Conservation (phyloP, 108 stramenopile genomes). For the Parietichytrium sp. region DNA sequence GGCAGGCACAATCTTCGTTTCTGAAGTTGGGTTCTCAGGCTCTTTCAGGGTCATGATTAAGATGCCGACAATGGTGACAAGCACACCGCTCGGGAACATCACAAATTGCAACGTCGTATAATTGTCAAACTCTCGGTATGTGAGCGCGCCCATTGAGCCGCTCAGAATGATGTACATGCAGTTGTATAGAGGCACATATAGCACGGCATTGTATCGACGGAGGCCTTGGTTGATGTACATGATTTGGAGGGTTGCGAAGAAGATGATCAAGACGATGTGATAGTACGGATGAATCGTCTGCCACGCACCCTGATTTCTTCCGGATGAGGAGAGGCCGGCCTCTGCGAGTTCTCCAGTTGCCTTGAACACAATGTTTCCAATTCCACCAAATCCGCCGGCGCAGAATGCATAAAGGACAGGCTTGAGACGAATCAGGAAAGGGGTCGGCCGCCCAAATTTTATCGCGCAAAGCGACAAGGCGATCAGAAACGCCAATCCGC, state of each 20-base stretch:
- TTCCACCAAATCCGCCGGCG: constrained; percentile 30
- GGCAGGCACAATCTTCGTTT: too few relatives aligned
- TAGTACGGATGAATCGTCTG: constrained; percentile 2
- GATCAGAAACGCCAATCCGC: too few relatives aligned
- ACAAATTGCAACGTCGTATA: not conserved
- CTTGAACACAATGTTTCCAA: constrained; percentile 24
- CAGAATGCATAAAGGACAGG: not conserved
- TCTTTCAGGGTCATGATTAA: not conserved
- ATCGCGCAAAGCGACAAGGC: too few relatives aligned
- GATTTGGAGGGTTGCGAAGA: not conserved
- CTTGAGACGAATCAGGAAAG: too few relatives aligned
- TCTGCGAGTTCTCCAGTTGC: constrained; percentile 16
- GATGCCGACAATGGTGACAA: not conserved
- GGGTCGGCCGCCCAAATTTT: too few relatives aligned
- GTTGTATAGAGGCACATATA: constrained; percentile 6
- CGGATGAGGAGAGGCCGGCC: not conserved
- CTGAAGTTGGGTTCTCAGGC: too few relatives aligned
- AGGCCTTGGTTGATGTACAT: constrained; percentile 33
- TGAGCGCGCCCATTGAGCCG: not conserved
- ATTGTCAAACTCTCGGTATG: not conserved
- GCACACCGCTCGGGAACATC: not conserved
- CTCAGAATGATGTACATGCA: constrained; percentile 1
- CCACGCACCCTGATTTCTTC: not conserved
- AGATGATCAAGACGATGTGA: not conserved
- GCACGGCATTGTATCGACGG: constrained; percentile 11